These are phyloP conservation scores for Debaryomyces fabryi DNA, from an alignment of 1,139 yeast species.

Conservation along the genomic window DNA sequence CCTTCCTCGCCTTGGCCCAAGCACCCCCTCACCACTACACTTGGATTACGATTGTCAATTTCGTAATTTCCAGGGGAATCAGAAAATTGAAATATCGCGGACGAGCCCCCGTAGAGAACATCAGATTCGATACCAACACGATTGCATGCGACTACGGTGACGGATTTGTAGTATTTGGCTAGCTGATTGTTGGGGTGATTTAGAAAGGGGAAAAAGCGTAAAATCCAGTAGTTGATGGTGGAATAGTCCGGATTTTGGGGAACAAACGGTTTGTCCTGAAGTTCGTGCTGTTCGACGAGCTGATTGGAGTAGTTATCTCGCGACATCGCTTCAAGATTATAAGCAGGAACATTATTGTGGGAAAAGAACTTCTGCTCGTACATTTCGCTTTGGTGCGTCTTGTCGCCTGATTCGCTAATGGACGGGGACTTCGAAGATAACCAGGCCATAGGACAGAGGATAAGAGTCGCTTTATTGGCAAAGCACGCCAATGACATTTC, in stretches of 20 bases:
- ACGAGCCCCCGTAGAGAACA: constrained; percentile 74
- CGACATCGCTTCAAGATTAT: constrained; percentile 5
- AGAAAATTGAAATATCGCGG: constrained; percentile 56
- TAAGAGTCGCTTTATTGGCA: constrained; percentile 51
- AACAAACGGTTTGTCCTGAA: constrained; percentile 13
- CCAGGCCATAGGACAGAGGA: constrained; percentile 91
- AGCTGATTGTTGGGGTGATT: constrained; percentile 38
- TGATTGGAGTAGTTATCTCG: constrained; percentile 3
- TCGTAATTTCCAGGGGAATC: constrained; percentile 22
- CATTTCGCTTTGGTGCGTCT: constrained; percentile 12
- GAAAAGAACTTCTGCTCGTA: constrained; percentile 10
- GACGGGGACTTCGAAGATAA: constrained; percentile 58
- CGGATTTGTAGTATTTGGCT: constrained; percentile 27
- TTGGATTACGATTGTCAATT: constrained; percentile 39
- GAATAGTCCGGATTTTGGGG: constrained; percentile 26
- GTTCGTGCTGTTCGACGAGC: constrained; percentile 7
- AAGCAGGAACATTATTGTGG: neutral
- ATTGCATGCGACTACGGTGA: constrained; percentile 59
- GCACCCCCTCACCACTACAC: constrained; percentile 56
- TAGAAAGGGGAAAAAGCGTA: constrained; percentile 69
- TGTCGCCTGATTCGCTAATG: constrained; percentile 22
- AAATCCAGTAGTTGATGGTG: constrained; percentile 63
- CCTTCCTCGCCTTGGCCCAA: constrained; percentile 68
- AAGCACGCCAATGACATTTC: constrained; percentile 68
- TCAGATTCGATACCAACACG: constrained; percentile 75